Conservation (phyloP, 2,329 filamentous ascomycete species). For the Colletotrichum caudatum region DNA sequence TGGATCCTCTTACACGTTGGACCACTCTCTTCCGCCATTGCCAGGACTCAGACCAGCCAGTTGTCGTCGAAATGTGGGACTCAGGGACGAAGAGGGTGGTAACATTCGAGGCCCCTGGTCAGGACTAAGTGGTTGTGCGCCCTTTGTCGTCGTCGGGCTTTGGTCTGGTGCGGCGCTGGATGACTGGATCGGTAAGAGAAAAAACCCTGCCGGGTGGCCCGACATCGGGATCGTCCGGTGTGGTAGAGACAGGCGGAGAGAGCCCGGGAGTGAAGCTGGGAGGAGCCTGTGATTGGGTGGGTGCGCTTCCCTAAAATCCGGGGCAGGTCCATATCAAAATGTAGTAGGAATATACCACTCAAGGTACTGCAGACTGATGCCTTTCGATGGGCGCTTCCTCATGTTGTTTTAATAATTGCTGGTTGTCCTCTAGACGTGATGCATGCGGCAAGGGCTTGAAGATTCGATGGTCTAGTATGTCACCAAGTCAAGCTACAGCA, state of each 20-base stretch:
- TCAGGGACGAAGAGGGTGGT: conserved; percentile 19
- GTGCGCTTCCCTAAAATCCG: conserved; percentile 24
- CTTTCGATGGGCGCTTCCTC: not conserved
- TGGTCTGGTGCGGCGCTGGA: not conserved
- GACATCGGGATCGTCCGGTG: conserved; percentile 41
- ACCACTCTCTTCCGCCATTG: conserved; percentile 42
- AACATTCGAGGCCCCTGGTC: conserved; percentile 36
- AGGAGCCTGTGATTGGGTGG: conserved; percentile 24
- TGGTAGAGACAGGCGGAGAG: conserved; percentile 21
- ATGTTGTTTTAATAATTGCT: not conserved
- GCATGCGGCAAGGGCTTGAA: not conserved
- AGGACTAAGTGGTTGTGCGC: conserved; percentile 12
- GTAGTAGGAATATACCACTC: not conserved
- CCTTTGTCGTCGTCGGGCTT: conserved; percentile 34
- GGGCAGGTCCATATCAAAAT: conserved; percentile 16
- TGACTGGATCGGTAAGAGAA: conserved; percentile 27
- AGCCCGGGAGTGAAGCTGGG: conserved; percentile 18
- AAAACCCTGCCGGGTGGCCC: conserved; percentile 28
- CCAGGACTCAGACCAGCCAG: conserved; percentile 33
- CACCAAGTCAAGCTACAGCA: not conserved
- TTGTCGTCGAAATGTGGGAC: conserved; percentile 39
- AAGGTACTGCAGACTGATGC: conserved; percentile 4
- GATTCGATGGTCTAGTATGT: not conserved
- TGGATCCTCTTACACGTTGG: conserved; percentile 42
- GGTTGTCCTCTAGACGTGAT: not conserved